Percentiles rank a stretch among this genome's conserved stretches.
These are phyloP conservation scores for Aspergillus transmontanensis DNA, from an alignment of 2,329 filamentous ascomycete genomes.

Conservation along the genomic window DNA sequence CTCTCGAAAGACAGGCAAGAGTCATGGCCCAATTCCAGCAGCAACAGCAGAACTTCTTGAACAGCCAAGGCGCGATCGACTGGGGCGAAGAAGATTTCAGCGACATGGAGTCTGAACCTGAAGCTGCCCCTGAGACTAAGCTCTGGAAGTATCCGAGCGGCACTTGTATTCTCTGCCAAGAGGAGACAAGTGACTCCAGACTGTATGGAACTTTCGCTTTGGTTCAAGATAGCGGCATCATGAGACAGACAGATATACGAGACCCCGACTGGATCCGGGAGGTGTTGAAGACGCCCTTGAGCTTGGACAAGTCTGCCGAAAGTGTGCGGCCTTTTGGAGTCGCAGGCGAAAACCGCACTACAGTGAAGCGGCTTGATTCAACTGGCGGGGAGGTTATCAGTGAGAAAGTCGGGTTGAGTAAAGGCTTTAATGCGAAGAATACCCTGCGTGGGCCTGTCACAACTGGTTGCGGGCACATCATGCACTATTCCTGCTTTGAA, in stretches of 20 bases:
- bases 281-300: conserved; percentile 74
- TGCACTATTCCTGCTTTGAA: conserved; percentile 97
- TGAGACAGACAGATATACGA: conserved; percentile 81
- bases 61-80: conserved; percentile 82
- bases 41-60: conserved; percentile 93
- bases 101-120: conserved; percentile 56
- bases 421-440: conserved; percentile 75
- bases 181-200: conserved; percentile 85
- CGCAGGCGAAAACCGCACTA: conserved; percentile 79
- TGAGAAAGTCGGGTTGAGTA: conserved; percentile 82
- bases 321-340: conserved; percentile 85
- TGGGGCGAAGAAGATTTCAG: conserved; percentile 84
- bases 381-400: conserved; percentile 70
- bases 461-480: conserved; percentile 93
- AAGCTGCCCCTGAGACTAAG: conserved; percentile 64
- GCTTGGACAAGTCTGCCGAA: conserved; percentile 83
- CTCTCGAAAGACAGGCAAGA: conserved; percentile 82
- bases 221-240: conserved; percentile 79
- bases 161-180: conserved; percentile 94
- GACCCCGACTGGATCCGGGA: conserved; percentile 85
- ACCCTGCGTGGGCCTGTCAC: conserved; percentile 77
- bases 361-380: conserved; percentile 73
- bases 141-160: conserved; percentile 89
- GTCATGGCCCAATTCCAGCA: conserved; percentile 99
- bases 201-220: conserved; percentile 94